Evolutionary conservation across 306 rosid species (phyloP).

Genomic region (Cicer cuneatum): DNA sequence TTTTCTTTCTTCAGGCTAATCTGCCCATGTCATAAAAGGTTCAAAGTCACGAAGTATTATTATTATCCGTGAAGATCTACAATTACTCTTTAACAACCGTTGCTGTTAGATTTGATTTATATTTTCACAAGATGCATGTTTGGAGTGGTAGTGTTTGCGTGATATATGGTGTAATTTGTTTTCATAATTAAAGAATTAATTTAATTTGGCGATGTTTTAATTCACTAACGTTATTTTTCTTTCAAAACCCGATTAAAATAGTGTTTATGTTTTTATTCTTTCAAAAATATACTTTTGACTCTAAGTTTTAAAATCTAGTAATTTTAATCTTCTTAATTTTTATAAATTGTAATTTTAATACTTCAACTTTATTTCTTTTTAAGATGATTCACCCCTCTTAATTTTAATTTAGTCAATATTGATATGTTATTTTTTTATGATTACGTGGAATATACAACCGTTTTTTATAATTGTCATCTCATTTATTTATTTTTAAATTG

Average conservation of each 20-base stretch:
- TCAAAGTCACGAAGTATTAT: slow-evolving; percentile 31
- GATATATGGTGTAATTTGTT: slow-evolving; percentile 10
- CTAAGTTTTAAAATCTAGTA: too few relatives aligned
- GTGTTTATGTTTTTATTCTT: too few relatives aligned
- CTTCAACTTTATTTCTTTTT: too few relatives aligned
- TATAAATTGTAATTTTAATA: too few relatives aligned
- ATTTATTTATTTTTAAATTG: too few relatives aligned
- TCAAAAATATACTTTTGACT: too few relatives aligned
- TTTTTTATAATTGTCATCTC: too few relatives aligned
- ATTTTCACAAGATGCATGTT: slow-evolving; percentile 28
- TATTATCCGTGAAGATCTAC: slow-evolving; percentile 1
- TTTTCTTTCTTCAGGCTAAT: not conserved
- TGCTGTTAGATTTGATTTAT: slow-evolving; percentile 26
- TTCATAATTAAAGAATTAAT: not conserved
- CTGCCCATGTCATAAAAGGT: slow-evolving; percentile 16
- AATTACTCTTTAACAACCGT: slow-evolving; percentile 38
- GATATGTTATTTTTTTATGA: too few relatives aligned
- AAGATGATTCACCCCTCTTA: too few relatives aligned
- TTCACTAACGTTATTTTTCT: not conserved
- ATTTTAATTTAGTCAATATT: too few relatives aligned
- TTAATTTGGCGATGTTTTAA: not conserved
- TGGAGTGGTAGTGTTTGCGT: not conserved
- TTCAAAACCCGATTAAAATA: not conserved
- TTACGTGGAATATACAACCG: too few relatives aligned
- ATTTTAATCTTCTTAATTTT: too few relatives aligned